Percentiles rank a stretch among this genome's conserved stretches.
phyloP scores from a whole-genome alignment of 345 rosid genomes.

The Triadica sebifera region DNA sequence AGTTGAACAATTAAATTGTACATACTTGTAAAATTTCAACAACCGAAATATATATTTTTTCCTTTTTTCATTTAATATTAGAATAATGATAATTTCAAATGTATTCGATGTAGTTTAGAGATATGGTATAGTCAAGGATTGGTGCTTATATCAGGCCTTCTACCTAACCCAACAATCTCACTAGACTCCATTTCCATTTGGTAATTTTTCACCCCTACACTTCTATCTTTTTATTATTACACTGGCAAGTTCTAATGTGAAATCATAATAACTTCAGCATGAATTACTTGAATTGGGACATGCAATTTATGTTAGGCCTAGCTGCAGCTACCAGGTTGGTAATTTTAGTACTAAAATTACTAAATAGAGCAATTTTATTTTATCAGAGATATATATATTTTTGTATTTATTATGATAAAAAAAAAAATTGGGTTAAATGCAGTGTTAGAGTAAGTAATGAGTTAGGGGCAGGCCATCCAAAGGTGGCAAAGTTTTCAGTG shows the following conservation, averaged over 20 bases:
- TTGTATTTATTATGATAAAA: too few relatives aligned
- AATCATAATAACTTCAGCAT: slow-evolving; percentile 44
- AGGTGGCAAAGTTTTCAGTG: slow-evolving; percentile 71
- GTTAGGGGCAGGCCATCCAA: slow-evolving; percentile 82
- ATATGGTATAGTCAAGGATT: slow-evolving; percentile 96
- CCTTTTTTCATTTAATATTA: too few relatives aligned
- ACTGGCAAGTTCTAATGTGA: neutral
- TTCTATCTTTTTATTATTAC: neutral
- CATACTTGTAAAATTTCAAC: too few relatives aligned
- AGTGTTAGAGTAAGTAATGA: slow-evolving; percentile 87
- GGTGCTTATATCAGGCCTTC: slow-evolving; percentile 82
- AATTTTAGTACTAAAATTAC: too few relatives aligned
- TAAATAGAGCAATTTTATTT: too few relatives aligned
- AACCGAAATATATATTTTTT: too few relatives aligned
- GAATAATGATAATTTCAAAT: neutral
- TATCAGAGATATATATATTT: too few relatives aligned
- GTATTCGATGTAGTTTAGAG: slow-evolving; percentile 61
- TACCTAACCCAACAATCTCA: slow-evolving; percentile 65
- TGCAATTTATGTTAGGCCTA: slow-evolving; percentile 86
- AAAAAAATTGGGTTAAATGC: slow-evolving; percentile 9
- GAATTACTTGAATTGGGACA: slow-evolving; percentile 83
- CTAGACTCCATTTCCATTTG: slow-evolving; percentile 85
- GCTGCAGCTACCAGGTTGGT: slow-evolving; percentile 76
- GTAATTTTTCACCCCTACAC: slow-evolving; percentile 29
- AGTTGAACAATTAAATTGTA: too few relatives aligned